Base-by-base conservation (phyloP, 1,139 yeast species). In the Nadsonia starkeyi-henricii region DNA sequence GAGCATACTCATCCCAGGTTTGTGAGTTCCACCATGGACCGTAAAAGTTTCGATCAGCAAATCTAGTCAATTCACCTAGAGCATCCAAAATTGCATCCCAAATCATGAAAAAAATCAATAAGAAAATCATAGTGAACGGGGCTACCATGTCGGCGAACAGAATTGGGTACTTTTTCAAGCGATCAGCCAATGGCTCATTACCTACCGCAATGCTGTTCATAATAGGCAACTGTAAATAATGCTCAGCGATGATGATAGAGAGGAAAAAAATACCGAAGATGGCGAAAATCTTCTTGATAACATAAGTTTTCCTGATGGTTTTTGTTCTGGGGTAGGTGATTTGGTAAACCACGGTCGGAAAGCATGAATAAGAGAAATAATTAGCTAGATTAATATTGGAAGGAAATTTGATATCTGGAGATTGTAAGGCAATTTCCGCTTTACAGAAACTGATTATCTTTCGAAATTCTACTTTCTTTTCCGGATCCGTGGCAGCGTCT, bases 11-110 rank as follows among this genome's bases (percentile, higher is more conserved):
- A 50, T 85, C 88, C 96, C 96, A 91, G 46, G 88, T 82, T 28
- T 84, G 79, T 55, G 94, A 85, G 57, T 91, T 85, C 98, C 97
- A 91, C 98, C 98, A 91, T 43, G 88, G 85, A 2, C 95, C 94
- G 59, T 91, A 91, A 63, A 91, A 91, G 56, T 83, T 85, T 43
- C 98, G 75, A 62, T 91, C 97, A 1, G 89, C 96, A 65, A 81
- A 91, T 48, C 74, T 59, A 19, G 94, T 81, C 44, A 91, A 68
- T 62, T 91, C 98, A 0, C 96, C 97, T 57, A 91, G 77, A 18
- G 83, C 82, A 60, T 88, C 89, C 55, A 89, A 68, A 48, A 89
- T 91, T 15, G 89, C 81, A 59, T 91, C 97, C 97, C 98, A 91
- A 54, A 91, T 91, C 52, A 91, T 70, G 62, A 85, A 88, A 65